Evolutionary conservation across 208 protist genomes (phyloP), one percentile per base, ranked within the genome.

Genomic region (Plasmodiophora brassicae): DNA sequence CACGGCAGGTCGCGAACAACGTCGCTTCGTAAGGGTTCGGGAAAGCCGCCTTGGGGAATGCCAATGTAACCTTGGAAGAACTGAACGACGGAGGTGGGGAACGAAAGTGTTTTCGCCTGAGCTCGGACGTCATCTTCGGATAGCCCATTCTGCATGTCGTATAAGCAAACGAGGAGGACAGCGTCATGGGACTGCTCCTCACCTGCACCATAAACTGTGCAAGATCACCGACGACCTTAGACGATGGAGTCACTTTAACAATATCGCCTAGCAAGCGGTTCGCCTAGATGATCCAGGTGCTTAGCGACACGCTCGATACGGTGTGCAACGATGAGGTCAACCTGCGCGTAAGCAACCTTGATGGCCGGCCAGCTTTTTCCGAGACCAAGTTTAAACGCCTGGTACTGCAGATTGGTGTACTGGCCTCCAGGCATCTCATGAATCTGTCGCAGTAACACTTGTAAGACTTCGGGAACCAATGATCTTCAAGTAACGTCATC

Each of bases 361-460:
- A 94, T 91, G 0, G 38, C 39, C 20, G 85, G 87, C 92, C 91
- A 94, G 46, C 60, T 54, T 22, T 88, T 71, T 14, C 50, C 85
- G 8, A 95, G 90, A 25, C 93, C 93, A n/a, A 95, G 87, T 45
- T 88, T 89, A 53, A 91, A 91, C 0, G 92, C 92, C 90, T 97
- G 95, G 90, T 95, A 95, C 35, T 94, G 90, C 25, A 97, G 91
- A 88, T 96, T 96, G 46, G 92, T 94, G 88, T 95, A 95, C 90
- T 96, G 93, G 28, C 94, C 94, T 44, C 94, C 94, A n/a, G 93
- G 93, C 85, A 95, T 95, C 89, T 94, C 92, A 87, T 94, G 87
- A 0, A 86, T 46, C 88, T 93, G 92, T n/a, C n/a, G n/a, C 14
- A 86, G n/a, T 32, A 5, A 25, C 20, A 60, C 14, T 57, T 57